Base-by-base conservation (phyloP, 768 basidiomycete species). In the Lanmaoa rubissima region DNA sequence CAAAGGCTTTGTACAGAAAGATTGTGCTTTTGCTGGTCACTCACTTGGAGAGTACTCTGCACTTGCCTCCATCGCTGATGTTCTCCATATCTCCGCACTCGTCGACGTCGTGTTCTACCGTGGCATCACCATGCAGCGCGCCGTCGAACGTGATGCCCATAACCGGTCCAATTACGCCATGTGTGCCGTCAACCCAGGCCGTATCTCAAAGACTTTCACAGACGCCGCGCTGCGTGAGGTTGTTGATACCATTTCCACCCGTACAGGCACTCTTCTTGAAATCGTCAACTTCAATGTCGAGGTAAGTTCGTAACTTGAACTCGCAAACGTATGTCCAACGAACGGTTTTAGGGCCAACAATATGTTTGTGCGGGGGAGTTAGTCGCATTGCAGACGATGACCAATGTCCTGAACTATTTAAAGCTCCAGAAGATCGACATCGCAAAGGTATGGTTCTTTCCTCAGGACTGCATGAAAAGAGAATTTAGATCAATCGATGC, bases 41-140 rank as follows among this genome's bases (percentile, higher is more conserved):
- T 98, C 96, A 8, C 82, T 99, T 26, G 97, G 97, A 65, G 97
- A 99, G 75, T 99, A 98, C 73, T 98, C 97, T 41, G 96, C 97
- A 3, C 82, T 99, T 5, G 97, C 97, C 2, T 96, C 96, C 10
- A 97, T 99, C 64, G 96, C 96, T 26, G 95, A 96, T 71, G 92
- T 98, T 51, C 84, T 98, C 36, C 91, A 93, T 46, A 93, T 98
- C 64, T 93, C 96, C 19, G 86, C 93, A 2, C 86, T 98, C 47
- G 93, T 95, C 66, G 97, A 99, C 63, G 92, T 99, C 67, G 96
- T 99, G 28, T 99, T 99, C 82, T 99, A 98, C 74, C 93, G 97
- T 71, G 97, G 97, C 65, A 95, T 99, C 69, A 99, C 97, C 36
- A 99, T 98, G 97, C 97, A 98, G 69, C 93, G 97, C 24, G 97